Evolutionary conservation across 1,139 yeast genomes (phyloP).

Genomic region (Pichia sp.): DNA sequence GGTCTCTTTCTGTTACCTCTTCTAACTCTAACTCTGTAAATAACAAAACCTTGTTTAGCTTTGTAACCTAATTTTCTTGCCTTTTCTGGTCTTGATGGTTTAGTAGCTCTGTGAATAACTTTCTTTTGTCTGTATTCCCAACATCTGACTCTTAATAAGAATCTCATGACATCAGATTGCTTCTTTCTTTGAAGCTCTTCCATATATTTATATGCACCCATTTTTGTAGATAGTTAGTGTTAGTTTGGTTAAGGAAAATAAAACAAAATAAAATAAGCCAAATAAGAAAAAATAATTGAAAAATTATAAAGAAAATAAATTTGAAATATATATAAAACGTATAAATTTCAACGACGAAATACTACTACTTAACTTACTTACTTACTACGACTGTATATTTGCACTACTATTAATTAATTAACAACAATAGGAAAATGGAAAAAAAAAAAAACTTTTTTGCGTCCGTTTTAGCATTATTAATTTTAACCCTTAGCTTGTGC

Average conservation of each 20-base stretch:
- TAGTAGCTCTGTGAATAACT: slow-evolving; percentile 97
- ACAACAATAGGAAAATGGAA: not conserved
- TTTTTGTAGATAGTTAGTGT: slow-evolving; percentile 28
- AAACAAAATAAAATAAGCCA: not conserved
- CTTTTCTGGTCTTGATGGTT: slow-evolving; percentile 99
- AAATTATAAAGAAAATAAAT: too few relatives aligned
- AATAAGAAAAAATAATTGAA: too few relatives aligned
- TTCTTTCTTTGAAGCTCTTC: slow-evolving; percentile 99
- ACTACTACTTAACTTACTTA: too few relatives aligned
- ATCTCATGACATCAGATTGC: slow-evolving; percentile 99
- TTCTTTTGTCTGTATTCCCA: slow-evolving; percentile 99
- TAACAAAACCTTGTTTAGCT: slow-evolving; percentile 99
- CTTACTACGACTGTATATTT: too few relatives aligned
- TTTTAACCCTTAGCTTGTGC: too few relatives aligned
- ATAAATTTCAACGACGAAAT: too few relatives aligned
- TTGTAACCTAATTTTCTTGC: slow-evolving; percentile 99
- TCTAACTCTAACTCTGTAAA: slow-evolving; percentile 98
- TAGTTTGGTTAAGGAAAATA: not conserved
- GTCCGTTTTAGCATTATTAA: too few relatives aligned
- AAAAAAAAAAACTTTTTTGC: not conserved
- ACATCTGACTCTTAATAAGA: slow-evolving; percentile 98
- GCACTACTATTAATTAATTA: too few relatives aligned
- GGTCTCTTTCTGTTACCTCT: slow-evolving; percentile 99
- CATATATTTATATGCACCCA: slow-evolving; percentile 99
- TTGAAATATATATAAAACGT: too few relatives aligned